Conservation (phyloP, 2,329 filamentous ascomycete species). For the Aphanocladium album region DNA sequence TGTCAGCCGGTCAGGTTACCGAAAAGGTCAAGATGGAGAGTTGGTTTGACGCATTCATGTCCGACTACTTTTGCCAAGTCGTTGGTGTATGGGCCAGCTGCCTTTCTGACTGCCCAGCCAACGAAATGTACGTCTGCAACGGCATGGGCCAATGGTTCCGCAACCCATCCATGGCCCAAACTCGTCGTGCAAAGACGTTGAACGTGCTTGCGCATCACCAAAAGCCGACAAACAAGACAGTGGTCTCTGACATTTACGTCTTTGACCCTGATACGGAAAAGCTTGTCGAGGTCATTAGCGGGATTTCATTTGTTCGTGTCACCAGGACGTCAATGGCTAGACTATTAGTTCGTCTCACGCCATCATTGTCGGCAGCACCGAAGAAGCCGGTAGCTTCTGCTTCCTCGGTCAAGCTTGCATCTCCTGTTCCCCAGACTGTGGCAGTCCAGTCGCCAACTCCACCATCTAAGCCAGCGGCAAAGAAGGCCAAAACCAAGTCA, state of each 20-base stretch:
- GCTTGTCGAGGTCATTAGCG: constrained; percentile 12
- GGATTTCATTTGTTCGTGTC: constrained; percentile 3
- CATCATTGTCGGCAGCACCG: too few species aligned
- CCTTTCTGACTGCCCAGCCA: constrained; percentile 24
- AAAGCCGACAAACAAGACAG: background rate
- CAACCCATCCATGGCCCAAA: constrained; percentile 18
- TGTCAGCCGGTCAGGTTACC: constrained; percentile 25
- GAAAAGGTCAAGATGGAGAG: constrained; percentile 17
- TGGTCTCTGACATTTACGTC: constrained; percentile 12
- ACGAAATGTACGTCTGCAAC: constrained; percentile 29
- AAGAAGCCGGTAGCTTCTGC: too few species aligned
- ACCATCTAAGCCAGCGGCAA: too few species aligned
- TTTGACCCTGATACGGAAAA: constrained; percentile 6
- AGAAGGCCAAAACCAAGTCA: too few species aligned
- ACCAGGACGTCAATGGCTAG: background rate
- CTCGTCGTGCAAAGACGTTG: background rate
- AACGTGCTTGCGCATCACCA: constrained; percentile 11
- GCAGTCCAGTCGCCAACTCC: too few species aligned
- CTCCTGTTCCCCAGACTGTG: too few species aligned
- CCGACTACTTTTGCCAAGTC: constrained; percentile 32
- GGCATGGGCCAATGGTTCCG: constrained; percentile 29
- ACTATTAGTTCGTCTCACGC: constrained; percentile 21
- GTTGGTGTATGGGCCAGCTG: constrained; percentile 32
- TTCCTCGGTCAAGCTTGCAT: too few species aligned
- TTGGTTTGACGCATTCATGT: constrained; percentile 23